Conservation (phyloP, 768 basidiomycete species). For the Pleurotus cornucopiae region DNA sequence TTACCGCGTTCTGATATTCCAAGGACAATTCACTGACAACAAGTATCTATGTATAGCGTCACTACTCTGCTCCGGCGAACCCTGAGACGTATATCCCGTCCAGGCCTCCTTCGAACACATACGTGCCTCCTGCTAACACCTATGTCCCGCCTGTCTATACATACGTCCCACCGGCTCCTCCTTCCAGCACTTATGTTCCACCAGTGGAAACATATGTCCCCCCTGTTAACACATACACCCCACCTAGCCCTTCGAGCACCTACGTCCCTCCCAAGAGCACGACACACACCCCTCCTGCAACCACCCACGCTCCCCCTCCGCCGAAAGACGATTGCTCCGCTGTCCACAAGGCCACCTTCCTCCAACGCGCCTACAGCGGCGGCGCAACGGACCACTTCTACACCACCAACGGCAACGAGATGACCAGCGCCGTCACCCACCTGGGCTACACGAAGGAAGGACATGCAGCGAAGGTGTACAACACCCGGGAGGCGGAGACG, state of each 20-base stretch:
- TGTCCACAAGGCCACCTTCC: conserved; percentile 1
- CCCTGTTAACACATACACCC: too few species aligned
- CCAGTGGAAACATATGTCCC: background rate
- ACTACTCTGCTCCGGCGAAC: too few species aligned
- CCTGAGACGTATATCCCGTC: too few species aligned
- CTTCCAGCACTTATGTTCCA: background rate
- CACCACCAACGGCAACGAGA: conserved; percentile 4
- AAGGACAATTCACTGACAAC: too few species aligned
- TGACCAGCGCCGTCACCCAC: conserved; percentile 2
- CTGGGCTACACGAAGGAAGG: background rate
- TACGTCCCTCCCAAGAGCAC: too few species aligned
- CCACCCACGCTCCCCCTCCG: background rate
- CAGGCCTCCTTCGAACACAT: too few species aligned
- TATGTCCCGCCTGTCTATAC: background rate
- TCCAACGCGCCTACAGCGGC: conserved; percentile 5
- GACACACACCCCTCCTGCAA: background rate
- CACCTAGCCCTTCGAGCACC: too few species aligned
- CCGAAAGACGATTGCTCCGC: background rate
- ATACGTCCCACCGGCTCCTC: background rate
- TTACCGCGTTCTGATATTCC: too few species aligned
- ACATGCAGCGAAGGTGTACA: conserved; percentile 3
- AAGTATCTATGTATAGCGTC: too few species aligned
- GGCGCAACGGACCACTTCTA: background rate
- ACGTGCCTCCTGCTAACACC: too few species aligned
- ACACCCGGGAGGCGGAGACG: conserved; percentile 5